phyloP scores from a whole-genome alignment of 305 asterid species.

The Stenogyne calaminthoides region DNA sequence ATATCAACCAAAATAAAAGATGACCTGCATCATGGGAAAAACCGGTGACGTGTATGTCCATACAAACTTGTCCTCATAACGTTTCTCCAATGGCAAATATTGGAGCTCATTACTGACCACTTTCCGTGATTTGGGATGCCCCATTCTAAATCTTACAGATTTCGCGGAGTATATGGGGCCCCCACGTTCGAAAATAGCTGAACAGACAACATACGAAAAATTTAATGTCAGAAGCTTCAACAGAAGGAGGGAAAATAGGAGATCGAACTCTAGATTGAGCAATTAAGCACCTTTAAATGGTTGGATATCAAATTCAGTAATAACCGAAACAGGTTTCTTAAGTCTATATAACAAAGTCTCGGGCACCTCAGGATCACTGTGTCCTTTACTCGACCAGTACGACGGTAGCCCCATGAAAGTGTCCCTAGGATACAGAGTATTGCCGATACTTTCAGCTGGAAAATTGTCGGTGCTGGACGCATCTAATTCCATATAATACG shows the following conservation, averaged over 20 bases:
- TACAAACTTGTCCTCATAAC: slow-evolving; percentile 67
- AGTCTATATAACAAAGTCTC: slow-evolving; percentile 77
- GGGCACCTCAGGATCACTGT: slow-evolving; percentile 58
- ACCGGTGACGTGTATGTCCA: slow-evolving; percentile 83
- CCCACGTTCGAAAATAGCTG: slow-evolving; percentile 75
- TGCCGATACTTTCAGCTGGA: slow-evolving; percentile 69
- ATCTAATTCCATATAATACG: slow-evolving; percentile 60
- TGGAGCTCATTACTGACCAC: slow-evolving; percentile 41
- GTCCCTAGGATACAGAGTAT: slow-evolving; percentile 69
- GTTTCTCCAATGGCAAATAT: slow-evolving; percentile 42
- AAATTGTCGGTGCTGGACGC: slow-evolving; percentile 86
- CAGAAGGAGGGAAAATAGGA: neutral
- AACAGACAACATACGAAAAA: slow-evolving; percentile 17
- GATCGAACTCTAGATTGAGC: slow-evolving; percentile 5
- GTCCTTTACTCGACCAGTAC: slow-evolving; percentile 94
- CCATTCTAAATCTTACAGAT: slow-evolving; percentile 66
- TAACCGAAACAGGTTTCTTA: slow-evolving; percentile 56
- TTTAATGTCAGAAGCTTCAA: neutral
- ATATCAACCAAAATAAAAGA: neutral
- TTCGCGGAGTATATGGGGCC: slow-evolving; percentile 77
- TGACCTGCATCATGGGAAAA: slow-evolving; percentile 76
- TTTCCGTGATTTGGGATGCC: slow-evolving; percentile 53
- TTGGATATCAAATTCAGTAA: slow-evolving; percentile 67
- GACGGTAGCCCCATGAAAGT: slow-evolving; percentile 50
- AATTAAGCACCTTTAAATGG: slow-evolving; percentile 74